A percentile compares a stretch with the other conserved stretches of the same genome.
Evolutionary conservation across 129 eudicot species (phyloP).

Genomic region (Tagetes erecta): DNA sequence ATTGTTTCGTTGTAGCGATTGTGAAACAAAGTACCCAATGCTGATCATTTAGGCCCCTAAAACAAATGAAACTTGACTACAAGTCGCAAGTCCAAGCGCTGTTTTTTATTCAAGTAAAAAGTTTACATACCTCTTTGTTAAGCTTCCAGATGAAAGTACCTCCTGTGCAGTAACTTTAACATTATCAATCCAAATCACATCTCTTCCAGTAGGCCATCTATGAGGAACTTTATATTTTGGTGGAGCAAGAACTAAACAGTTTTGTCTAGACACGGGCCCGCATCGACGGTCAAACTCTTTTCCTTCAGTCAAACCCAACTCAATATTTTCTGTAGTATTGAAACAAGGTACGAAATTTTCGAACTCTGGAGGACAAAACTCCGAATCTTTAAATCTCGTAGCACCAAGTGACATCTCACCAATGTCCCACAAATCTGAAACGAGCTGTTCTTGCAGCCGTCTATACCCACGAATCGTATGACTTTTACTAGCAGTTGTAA

Average conservation of each 20-base stretch:
- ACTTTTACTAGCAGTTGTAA: conserved; percentile 60
- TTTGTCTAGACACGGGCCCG: conserved; percentile 48
- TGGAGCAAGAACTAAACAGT: conserved; percentile 82
- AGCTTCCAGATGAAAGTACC: conserved; percentile 95
- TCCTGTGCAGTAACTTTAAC: conserved; percentile 91
- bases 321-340: conserved; percentile 70
- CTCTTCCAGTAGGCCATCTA: conserved; percentile 97
- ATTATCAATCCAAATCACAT: conserved; percentile 96
- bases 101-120: not conserved
- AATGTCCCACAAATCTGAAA: conserved; percentile 77
- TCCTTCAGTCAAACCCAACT: conserved; percentile 63
- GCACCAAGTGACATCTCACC: conserved; percentile 76
- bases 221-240: conserved; percentile 78
- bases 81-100: not conserved
- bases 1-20: not conserved
- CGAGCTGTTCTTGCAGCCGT: conserved; percentile 89
- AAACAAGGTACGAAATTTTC: conserved; percentile 87
- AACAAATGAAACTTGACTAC: not conserved
- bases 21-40: not conserved
- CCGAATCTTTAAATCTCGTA: conserved; percentile 59
- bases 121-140: conserved; percentile 71
- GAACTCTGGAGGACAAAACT: conserved; percentile 63
- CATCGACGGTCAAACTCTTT: conserved; percentile 86
- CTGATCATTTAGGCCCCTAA: not conserved
- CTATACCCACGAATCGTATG: conserved; percentile 77